Evolutionary conservation across 371 early-diverging fungal species (phyloP), one percentile per base, ranked within the genome.

Genomic region (Rhizopus sp.): DNA sequence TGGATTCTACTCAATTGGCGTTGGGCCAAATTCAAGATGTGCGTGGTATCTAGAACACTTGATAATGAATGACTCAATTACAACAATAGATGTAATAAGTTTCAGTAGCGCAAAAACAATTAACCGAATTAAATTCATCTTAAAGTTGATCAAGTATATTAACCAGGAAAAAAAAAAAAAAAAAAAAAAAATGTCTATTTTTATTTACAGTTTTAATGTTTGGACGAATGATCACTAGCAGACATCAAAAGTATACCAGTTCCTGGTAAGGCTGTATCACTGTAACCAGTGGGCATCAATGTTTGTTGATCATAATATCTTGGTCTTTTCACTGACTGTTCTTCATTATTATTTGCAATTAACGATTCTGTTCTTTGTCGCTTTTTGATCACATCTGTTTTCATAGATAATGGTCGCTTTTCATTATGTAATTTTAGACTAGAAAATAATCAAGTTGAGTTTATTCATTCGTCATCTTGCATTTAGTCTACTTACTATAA

Each of bases 371-470:
- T 82, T 32, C 91, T 82, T 56, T 88, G 86, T 39, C 94, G 82
- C 62, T 93, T 93, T 45, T 88, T 86, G 53, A 93, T 93, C 13
- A 93, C 83, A 57, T 90, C 88, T 5, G 89, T 88, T 64, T 90
- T 92, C 75, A 93, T 84, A 0, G 85, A 80, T 13, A 88, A 67
- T 3, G 92, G 96, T 13, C 96, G 82, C 52, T 88, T 88, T 57
- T 87, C 78, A 56, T 85, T 84, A 67, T 99, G 99, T 15, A 96
- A 77, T 64, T 42, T 42, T 42, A 42, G n/a, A 15, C 42, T 42
- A 42, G 15, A 23, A 12, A 51, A 46, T n/a, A 38, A 38, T 16
- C 0, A 16, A 6, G 15, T 10, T 35, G 6, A 45, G 34, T 35
- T 53, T n/a, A 5, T 46, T 38, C 17, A 52, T 41, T 10, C 7